These are phyloP conservation scores for Tagetes erecta DNA, from an alignment of 129 eudicot species.

Conservation along the genomic window DNA sequence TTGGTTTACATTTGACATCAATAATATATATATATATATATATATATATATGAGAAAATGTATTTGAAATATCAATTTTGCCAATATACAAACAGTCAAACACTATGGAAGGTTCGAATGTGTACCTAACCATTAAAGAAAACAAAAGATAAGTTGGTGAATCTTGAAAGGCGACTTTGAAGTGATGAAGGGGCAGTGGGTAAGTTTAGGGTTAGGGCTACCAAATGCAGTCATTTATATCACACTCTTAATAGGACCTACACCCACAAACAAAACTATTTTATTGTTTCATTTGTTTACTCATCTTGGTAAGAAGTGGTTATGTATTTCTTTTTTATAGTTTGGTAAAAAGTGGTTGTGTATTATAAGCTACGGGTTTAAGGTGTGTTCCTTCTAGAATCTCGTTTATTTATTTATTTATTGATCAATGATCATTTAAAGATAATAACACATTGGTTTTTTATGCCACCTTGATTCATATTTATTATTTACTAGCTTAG, in stretches of 20 bases:
- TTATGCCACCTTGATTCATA: no score
- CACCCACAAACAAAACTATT: neutral
- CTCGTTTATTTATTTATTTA: neutral
- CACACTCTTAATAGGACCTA: neutral
- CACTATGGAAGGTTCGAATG: neutral
- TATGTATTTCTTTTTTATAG: neutral
- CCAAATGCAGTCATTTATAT: neutral
- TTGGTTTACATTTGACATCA: no score
- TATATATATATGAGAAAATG: no score
- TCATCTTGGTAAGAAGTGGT: constrained; percentile 4
- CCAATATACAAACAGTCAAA: neutral
- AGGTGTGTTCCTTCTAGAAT: neutral
- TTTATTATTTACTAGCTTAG: no score
- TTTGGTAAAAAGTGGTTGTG: neutral
- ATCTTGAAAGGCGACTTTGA: neutral
- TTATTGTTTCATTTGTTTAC: constrained; percentile 2
- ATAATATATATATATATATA: no score
- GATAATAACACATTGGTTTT: neutral
- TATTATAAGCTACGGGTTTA: neutral
- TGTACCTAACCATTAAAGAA: neutral
- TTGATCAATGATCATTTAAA: neutral
- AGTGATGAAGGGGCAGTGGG: constrained; percentile 3
- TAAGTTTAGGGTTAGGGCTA: neutral
- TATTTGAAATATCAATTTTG: no score
- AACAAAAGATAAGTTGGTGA: neutral